These are phyloP conservation scores for Ottelia alismoides DNA, from an alignment of 106 monocot species.

Conservation along the genomic window DNA sequence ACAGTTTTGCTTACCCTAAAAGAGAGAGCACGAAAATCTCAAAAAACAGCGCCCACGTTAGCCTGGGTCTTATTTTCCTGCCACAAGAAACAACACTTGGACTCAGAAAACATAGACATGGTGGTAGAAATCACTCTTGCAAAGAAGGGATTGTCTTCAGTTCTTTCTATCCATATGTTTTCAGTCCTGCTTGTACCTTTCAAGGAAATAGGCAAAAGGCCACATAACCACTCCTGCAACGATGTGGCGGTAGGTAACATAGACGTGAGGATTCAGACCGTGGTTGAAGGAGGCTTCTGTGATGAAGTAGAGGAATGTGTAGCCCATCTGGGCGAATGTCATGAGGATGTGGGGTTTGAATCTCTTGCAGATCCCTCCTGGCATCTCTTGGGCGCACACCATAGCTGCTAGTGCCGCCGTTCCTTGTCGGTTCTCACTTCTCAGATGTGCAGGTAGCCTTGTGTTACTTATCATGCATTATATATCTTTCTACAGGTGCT, in stretches of 20 bases:
- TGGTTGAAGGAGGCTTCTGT: constrained; percentile 76
- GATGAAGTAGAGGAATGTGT: constrained; percentile 83
- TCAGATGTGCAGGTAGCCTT: too few relatives aligned
- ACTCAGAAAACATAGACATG: not conserved
- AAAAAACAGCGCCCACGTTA: constrained; percentile 72
- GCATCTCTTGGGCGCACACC: too few relatives aligned
- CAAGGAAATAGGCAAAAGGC: constrained; percentile 84
- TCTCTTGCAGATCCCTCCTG: too few relatives aligned
- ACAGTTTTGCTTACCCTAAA: constrained; percentile 39
- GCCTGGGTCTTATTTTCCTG: constrained; percentile 72
- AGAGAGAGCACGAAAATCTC: constrained; percentile 78
- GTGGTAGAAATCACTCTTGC: not conserved
- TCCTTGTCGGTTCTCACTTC: too few relatives aligned
- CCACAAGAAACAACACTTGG: not conserved
- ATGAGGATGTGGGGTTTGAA: constrained; percentile 80
- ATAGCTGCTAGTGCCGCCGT: too few relatives aligned
- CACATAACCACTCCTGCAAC: constrained; percentile 34
- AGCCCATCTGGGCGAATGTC: constrained; percentile 52
- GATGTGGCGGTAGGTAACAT: constrained; percentile 65
- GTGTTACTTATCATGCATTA: too few relatives aligned
- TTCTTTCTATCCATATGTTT: not conserved
- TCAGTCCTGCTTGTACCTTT: constrained; percentile 47
- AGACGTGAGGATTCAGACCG: constrained; percentile 68
- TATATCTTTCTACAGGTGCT: too few relatives aligned
- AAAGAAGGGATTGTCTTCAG: not conserved